Evolutionary conservation across 148 eudicot genomes (phyloP).

Genomic region (Drosera capensis): DNA sequence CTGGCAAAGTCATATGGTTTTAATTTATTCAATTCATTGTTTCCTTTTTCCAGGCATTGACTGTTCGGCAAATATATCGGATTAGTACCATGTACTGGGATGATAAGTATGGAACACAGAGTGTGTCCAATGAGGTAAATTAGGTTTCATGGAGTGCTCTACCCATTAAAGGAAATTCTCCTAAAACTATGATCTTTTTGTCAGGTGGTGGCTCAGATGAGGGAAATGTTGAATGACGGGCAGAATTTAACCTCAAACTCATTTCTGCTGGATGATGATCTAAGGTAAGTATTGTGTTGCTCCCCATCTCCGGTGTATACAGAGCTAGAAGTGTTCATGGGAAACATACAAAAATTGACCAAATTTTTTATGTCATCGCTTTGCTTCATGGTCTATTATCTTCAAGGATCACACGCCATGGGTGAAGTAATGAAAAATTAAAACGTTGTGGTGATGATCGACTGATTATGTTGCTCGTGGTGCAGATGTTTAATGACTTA

Average conservation of each 20-base stretch:
- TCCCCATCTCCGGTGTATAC: neutral
- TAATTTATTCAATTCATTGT: neutral
- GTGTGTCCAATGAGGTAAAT: conserved; percentile 86
- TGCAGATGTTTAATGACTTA: no score
- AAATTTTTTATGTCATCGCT: no score
- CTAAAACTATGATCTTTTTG: neutral
- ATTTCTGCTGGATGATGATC: conserved; percentile 89
- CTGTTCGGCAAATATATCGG: conserved; percentile 89
- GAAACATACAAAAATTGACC: neutral
- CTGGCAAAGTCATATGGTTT: neutral
- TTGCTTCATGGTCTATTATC: no score
- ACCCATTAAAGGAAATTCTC: neutral
- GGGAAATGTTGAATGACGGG: conserved; percentile 78
- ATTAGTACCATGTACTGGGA: conserved; percentile 99
- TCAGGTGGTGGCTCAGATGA: conserved; percentile 96
- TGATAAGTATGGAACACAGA: conserved; percentile 97
- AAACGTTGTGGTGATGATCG: neutral
- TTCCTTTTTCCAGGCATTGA: conserved; percentile 48
- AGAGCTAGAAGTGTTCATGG: neutral
- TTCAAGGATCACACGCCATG: no score
- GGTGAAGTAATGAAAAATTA: no score
- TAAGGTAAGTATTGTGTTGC: conserved; percentile 34
- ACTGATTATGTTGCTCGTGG: neutral
- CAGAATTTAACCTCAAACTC: conserved; percentile 85
- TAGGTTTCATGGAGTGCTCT: neutral